Conservation (phyloP, 345 rosid genomes). For the Eucalyptus virginea region DNA sequence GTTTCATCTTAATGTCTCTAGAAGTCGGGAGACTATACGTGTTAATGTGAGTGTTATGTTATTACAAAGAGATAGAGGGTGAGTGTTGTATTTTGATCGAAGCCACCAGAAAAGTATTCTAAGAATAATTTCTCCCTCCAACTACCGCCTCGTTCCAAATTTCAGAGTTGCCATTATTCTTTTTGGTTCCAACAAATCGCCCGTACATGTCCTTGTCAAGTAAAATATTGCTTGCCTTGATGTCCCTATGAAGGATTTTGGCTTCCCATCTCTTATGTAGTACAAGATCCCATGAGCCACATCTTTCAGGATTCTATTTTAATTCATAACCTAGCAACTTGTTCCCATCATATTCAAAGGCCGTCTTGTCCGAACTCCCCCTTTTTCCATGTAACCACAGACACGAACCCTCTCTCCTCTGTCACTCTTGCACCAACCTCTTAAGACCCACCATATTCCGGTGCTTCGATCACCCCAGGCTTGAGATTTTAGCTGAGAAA, state of each 20-base stretch:
- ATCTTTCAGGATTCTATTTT: constrained; percentile 38
- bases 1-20: too few species aligned
- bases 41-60: too few species aligned
- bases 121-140: too few species aligned
- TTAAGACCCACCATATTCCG: constrained; percentile 38
- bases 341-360: constrained; percentile 28
- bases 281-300: constrained; percentile 57
- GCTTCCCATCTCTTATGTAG: constrained; percentile 72
- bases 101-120: too few species aligned
- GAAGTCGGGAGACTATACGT: too few species aligned
- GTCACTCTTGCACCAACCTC: constrained; percentile 60
- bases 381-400: constrained; percentile 66
- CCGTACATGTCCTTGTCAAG: constrained; percentile 68
- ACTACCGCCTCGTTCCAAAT: too few species aligned
- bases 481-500: constrained; percentile 64
- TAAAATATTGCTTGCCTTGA: constrained; percentile 76
- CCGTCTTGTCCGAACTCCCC: constrained; percentile 56
- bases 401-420: constrained; percentile 43
- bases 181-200: constrained; percentile 4
- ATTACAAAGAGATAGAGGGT: too few species aligned
- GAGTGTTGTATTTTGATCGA: too few species aligned
- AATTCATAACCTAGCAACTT: constrained; percentile 29
- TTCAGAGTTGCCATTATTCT: too few species aligned
- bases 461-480: constrained; percentile 68
- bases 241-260: constrained; percentile 66